Evolutionary conservation across 306 rosid genomes (phyloP).

Genomic region (Hippophae gyantsensis): DNA sequence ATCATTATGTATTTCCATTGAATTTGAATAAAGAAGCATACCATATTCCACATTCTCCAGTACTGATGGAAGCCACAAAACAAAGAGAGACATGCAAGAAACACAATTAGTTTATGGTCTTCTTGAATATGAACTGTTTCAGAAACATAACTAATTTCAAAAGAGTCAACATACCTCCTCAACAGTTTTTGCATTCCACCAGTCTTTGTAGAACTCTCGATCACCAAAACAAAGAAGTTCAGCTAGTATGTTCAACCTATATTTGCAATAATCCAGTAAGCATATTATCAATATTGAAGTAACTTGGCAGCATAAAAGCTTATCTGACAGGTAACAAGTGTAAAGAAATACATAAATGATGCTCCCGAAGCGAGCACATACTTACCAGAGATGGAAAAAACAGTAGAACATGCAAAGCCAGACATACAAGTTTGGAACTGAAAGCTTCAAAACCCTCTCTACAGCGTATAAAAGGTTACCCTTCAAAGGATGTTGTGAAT

Average conservation of each 20-base stretch:
- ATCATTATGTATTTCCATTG: too few relatives aligned
- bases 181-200: conserved; percentile 98
- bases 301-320: too few relatives aligned
- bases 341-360: too few relatives aligned
- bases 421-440: conserved; percentile 92
- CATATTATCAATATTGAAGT: too few relatives aligned
- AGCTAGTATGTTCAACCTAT: conserved; percentile 94
- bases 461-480: conserved; percentile 71
- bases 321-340: too few relatives aligned
- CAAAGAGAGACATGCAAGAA: conserved; percentile 27
- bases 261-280: conserved; percentile 12
- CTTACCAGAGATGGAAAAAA: conserved; percentile 92
- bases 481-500: conserved; percentile 92
- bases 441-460: conserved; percentile 94
- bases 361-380: neutral
- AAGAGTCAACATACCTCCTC: conserved; percentile 53
- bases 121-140: conserved; percentile 8
- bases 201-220: conserved; percentile 89
- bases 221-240: conserved; percentile 97
- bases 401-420: conserved; percentile 99
- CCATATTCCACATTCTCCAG: conserved; percentile 99
- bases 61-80: conserved; percentile 59
- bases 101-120: conserved; percentile 22
- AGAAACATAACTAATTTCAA: conserved; percentile 14
- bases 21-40: conserved; percentile 23